Percentiles rank a stretch among this genome's conserved stretches.
These are phyloP conservation scores for Hansenula lynferdii DNA, from an alignment of 1,139 yeast species.

Conservation along the genomic window DNA sequence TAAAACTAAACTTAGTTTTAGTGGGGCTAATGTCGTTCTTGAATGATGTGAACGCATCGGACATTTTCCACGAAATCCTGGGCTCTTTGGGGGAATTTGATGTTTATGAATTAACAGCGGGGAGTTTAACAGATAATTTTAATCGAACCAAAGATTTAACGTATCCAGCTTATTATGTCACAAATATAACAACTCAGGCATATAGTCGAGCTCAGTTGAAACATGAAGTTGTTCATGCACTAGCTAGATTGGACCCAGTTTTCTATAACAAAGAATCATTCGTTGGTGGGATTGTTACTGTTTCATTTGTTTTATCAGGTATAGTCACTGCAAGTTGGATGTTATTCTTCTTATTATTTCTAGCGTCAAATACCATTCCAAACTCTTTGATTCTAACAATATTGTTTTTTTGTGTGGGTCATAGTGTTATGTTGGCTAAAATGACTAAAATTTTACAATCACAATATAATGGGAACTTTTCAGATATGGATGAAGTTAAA, in stretches of 20 bases:
- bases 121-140: conserved; percentile 6
- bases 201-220: conserved; percentile 3
- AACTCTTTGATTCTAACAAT: conserved; percentile 41
- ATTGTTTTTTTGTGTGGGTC: conserved; percentile 37
- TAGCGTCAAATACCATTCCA: conserved; percentile 50
- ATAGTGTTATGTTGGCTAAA: conserved; percentile 37
- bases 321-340: conserved; percentile 45
- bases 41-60: neutral
- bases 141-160: too few relatives aligned
- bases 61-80: conserved; percentile 4
- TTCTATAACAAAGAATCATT: conserved; percentile 21
- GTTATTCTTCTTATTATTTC: conserved; percentile 40
- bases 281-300: conserved; percentile 25
- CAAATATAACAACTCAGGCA: conserved; percentile 12
- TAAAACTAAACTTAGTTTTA: too few relatives aligned
- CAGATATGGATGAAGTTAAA: conserved; percentile 35
- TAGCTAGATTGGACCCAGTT: conserved; percentile 3
- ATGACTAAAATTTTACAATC: conserved; percentile 31
- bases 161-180: conserved; percentile 17
- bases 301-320: conserved; percentile 26
- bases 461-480: conserved; percentile 35
- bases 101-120: conserved; percentile 19
- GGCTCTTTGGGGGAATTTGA: conserved; percentile 8
- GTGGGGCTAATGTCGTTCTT: neutral
- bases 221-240: neutral